Base-by-base conservation (phyloP, 495 filamentous ascomycete species). In the Hypoxylon lienhwacheense region DNA sequence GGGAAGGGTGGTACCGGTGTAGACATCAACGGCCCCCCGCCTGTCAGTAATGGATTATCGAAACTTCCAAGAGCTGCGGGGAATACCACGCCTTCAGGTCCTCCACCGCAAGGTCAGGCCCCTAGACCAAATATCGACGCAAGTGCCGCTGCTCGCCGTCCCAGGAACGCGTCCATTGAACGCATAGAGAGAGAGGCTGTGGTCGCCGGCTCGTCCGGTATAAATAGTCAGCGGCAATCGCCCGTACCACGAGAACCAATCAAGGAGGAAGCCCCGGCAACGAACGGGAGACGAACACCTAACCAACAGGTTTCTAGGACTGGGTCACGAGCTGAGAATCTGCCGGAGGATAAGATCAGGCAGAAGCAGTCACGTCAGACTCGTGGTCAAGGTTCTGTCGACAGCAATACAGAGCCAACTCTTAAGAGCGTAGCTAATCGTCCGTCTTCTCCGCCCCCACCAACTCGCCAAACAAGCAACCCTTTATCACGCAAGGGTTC, bases 101-200 rank as follows among this genome's bases (percentile, higher is more conserved):
- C 92, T 34, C 89, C 91, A 29, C 92, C 91, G 15, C 85, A 86
- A 28, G 88, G 90, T 26, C 90, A 95, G 70, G 84, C 91, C 12
- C 91, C 91, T 0, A 85, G 85, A 19, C 90, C 91, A 12, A 62
- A 42, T 4, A 43, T 67, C 16, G 67, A 61, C 3, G 39, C 58
- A 3, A 61, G 31, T 17, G 42, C 63, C 8, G 59, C 57, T 16
- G 49, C 59, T 5, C 59, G 66, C 14, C 65, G 72, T 7, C 55
- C 66, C 4, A 65, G 71, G 29, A 74, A 74, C 37, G 44, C 69
- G 14, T 79, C 75, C 0, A 39, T 67, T 12, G 75, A 79, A 25
- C 67, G 76, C 10, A 64, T 53, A 28, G 69, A 73, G 31, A 63
- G 62, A 34, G 61, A 73, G 59, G 48, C 54, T 42, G 31, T 55